Base-by-base conservation (phyloP, 768 basidiomycete species). In the Lactarius hatsudake region DNA sequence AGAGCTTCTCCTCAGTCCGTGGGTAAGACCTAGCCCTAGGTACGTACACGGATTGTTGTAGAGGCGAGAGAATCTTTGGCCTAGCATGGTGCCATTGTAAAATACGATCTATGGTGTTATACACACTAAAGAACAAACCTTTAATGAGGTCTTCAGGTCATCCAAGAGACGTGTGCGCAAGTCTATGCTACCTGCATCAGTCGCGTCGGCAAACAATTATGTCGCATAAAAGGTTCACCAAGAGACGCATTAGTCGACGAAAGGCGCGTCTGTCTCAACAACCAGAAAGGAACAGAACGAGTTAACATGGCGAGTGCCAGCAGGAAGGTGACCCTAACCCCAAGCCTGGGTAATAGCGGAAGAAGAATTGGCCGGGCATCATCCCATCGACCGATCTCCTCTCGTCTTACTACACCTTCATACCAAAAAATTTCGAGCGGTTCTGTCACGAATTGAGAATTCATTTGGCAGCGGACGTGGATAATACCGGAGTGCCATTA, bases 121-220 rank as follows among this genome's bases (percentile, higher is more conserved):
- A 30, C 2, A 54, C 13, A 10, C 13, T 17, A 17, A 43, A 54
- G 60, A 54, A 12, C 72, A 32, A 60, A 88, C 89, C 83, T 87
- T 91, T 86, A 91, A 85, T 10, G 89, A 85, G 30, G 75, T 71
- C 72, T 91, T 91, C 28, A 90, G 81, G 62, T 83, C 83, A 51
- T 74, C 72, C 61, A 81, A 75, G 38, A 91, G 78, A 60, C 77
- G 80, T 48, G 81, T 72, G 28, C 88, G 84, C 64, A 89, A 74
- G 65, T 85, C 89, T 86, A 57, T 23, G 17, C 15, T 57, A 15
- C 61, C 18, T 36, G 42, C 38, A 38, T 59, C 48, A 63, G 62
- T 45, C 3, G 28, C 45, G 2, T n/a, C 38, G 15, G 20, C 23
- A 55, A 23, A 30, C 7, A 12, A 5, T 17, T 45, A 32, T 53